Base-by-base conservation (phyloP, 2,329 filamentous ascomycete species). In the Alternaria viburni region DNA sequence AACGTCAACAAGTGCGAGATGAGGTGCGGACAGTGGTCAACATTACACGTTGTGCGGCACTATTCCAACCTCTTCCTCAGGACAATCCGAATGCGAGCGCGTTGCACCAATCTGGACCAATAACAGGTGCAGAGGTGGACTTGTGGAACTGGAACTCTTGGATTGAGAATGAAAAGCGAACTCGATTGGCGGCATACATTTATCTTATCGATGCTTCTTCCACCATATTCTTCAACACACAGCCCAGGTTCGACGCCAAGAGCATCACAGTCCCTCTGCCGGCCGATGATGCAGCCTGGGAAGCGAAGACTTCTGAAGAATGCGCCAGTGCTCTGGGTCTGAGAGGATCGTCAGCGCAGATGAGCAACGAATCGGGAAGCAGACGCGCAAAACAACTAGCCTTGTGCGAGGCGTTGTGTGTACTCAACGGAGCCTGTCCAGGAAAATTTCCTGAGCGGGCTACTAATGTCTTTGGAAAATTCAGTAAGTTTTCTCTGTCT, bases 391-490 rank as follows among this genome's bases (percentile, higher is more conserved):
- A 88, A 69, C 90, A 93, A 71, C 85, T 90, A 1, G 86, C 88
- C 69, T 83, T 92, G 78, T 83, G 87, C 64, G 82, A 87, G 61
- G 88, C 87, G 1, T 81, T 93, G 58, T 85, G 85, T 56, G 85
- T 88, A 1, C 81, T 93, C 45, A 82, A 91, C 58, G 85, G 90
- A 65, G 80, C 82, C 6, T 85, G 83, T 10, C 84, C 87, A 5
- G 85, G 83, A 10, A 84, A 87, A 51, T 87, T 92, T 57, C 86
- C 88, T 61, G 86, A 87, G 4, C 86, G 88, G 47, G 86, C 86
- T 21, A 93, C 90, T 1, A 93, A 93, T 69, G 81, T 90, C 3
- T 91, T 89, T 71, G 89, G 89, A 36, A 93, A 93, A 73, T 93
- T 93, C 71, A 64, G 70, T 72, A 69, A 67, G 69, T 65, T 21